A percentile compares a stretch with the other conserved stretches of the same genome.
Conservation (phyloP, 495 filamentous ascomycete species). For the Penicillium goetzii region DNA sequence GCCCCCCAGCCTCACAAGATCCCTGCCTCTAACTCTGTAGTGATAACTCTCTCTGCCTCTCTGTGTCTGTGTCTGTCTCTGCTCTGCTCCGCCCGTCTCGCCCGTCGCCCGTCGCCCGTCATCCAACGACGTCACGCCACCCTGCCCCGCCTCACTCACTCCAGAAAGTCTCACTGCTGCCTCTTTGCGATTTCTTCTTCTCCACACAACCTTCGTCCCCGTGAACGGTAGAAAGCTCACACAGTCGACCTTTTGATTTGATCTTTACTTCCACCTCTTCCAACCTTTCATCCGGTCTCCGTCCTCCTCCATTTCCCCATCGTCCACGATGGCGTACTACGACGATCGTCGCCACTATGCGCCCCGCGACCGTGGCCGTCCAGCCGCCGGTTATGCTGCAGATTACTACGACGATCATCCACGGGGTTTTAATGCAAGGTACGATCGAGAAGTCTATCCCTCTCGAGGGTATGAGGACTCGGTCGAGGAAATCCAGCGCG, state of each 20-base stretch:
- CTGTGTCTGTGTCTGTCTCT: slow-evolving; percentile 8
- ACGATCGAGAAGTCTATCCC: slow-evolving; percentile 54
- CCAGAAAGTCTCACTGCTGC: slow-evolving; percentile 13
- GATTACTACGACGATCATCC: slow-evolving; percentile 38
- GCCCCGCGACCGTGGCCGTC: slow-evolving; percentile 41
- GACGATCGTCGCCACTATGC: slow-evolving; percentile 39
- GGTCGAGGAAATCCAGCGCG: slow-evolving; percentile 69
- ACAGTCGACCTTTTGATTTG: slow-evolving; percentile 15
- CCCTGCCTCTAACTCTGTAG: slow-evolving; percentile 3
- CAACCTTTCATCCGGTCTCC: slow-evolving; percentile 7
- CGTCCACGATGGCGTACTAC: slow-evolving; percentile 46
- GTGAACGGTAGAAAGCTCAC: slow-evolving; percentile 25
- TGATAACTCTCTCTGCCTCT: slow-evolving; percentile 6
- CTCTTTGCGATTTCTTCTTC: slow-evolving; percentile 15
- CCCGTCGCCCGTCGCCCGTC: slow-evolving; percentile 11
- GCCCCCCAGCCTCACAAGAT: slow-evolving; percentile 15
- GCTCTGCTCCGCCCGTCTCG: not conserved
- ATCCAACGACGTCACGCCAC: slow-evolving; percentile 35
- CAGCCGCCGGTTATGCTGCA: slow-evolving; percentile 35
- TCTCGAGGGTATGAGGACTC: slow-evolving; percentile 61
- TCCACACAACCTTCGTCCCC: slow-evolving; percentile 18
- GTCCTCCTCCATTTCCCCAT: slow-evolving; percentile 10
- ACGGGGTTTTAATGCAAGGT: slow-evolving; percentile 20
- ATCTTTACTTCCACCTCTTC: not conserved
- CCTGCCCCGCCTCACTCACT: slow-evolving; percentile 27